These are phyloP conservation scores for Metschnikowia peoriensis DNA, from an alignment of 805 yeast genomes.

Conservation along the genomic window DNA sequence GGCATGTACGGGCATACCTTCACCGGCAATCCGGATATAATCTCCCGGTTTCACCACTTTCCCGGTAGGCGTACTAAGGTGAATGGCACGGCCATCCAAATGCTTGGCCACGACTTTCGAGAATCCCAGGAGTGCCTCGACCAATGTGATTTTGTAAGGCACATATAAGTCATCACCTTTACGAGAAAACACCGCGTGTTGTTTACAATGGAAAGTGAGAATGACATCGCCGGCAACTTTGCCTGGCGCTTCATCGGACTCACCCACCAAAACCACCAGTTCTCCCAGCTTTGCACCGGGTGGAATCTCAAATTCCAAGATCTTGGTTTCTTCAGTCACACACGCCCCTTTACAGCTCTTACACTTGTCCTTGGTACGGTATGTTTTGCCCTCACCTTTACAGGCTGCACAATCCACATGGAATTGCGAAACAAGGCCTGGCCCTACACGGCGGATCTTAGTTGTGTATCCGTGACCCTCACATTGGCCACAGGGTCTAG, in stretches of 20 bases:
- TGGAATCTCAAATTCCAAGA: slow-evolving; percentile 72
- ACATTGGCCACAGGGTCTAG: slow-evolving; percentile 62
- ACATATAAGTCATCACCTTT: slow-evolving; percentile 65
- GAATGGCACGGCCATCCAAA: slow-evolving; percentile 74
- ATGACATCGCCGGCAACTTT: slow-evolving; percentile 75
- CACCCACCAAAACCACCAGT: slow-evolving; percentile 56
- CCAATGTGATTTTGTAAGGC: slow-evolving; percentile 57
- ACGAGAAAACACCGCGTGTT: slow-evolving; percentile 51
- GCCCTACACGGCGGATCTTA: slow-evolving; percentile 63
- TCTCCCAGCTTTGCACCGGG: slow-evolving; percentile 70
- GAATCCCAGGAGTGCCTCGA: slow-evolving; percentile 86
- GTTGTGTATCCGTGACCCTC: slow-evolving; percentile 66
- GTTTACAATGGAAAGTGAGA: slow-evolving; percentile 53
- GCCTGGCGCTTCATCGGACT: slow-evolving; percentile 77
- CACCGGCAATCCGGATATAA: slow-evolving; percentile 57
- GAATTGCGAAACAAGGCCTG: slow-evolving; percentile 70
- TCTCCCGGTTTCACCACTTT: slow-evolving; percentile 81
- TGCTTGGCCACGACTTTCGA: slow-evolving; percentile 62
- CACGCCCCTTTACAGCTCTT: slow-evolving; percentile 70
- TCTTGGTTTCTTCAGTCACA: slow-evolving; percentile 60
- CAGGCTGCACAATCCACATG: slow-evolving; percentile 64
- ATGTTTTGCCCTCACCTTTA: slow-evolving; percentile 64
- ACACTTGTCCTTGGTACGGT: slow-evolving; percentile 69
- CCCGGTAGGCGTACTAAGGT: slow-evolving; percentile 67
- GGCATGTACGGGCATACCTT: slow-evolving; percentile 78